Evolutionary conservation across 2,329 filamentous ascomycete genomes (phyloP).

Genomic region (Diaporthe helianthi): DNA sequence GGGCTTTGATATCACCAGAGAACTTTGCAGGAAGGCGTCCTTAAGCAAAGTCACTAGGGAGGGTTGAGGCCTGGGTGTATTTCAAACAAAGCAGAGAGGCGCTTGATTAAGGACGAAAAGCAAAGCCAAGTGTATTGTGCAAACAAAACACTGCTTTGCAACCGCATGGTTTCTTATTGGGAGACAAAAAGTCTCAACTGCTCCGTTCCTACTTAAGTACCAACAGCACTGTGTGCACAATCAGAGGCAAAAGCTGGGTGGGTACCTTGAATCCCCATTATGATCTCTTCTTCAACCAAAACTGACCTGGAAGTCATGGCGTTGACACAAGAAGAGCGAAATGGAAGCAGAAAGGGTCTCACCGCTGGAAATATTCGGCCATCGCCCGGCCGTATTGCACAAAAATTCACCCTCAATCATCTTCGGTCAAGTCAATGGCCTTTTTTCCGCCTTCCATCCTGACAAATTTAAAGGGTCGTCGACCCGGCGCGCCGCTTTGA

Average conservation of each 20-base stretch:
- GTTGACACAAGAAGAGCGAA: not conserved
- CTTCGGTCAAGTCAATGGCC: slow-evolving; percentile 33
- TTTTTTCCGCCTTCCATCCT: slow-evolving; percentile 28
- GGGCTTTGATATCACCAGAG: too few species aligned
- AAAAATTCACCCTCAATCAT: not conserved
- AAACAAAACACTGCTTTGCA: too few species aligned
- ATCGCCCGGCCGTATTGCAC: too few species aligned
- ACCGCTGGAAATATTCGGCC: not conserved
- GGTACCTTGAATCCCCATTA: not conserved
- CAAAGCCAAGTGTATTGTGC: too few species aligned
- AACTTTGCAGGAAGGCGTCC: too few species aligned
- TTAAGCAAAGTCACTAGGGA: too few species aligned
- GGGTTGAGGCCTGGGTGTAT: too few species aligned
- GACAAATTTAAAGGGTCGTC: slow-evolving; percentile 28
- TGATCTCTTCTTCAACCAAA: not conserved
- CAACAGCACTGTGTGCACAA: not conserved
- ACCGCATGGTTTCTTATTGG: not conserved
- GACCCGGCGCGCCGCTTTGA: slow-evolving; percentile 19
- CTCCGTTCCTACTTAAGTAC: not conserved
- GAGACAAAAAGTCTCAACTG: not conserved
- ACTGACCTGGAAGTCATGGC: not conserved
- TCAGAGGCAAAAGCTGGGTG: not conserved
- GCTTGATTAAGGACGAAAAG: too few species aligned
- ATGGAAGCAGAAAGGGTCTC: not conserved
- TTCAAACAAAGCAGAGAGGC: too few species aligned